Base-by-base conservation (phyloP, 2,329 filamentous ascomycete genomes). In the Sporothrix phasma region DNA sequence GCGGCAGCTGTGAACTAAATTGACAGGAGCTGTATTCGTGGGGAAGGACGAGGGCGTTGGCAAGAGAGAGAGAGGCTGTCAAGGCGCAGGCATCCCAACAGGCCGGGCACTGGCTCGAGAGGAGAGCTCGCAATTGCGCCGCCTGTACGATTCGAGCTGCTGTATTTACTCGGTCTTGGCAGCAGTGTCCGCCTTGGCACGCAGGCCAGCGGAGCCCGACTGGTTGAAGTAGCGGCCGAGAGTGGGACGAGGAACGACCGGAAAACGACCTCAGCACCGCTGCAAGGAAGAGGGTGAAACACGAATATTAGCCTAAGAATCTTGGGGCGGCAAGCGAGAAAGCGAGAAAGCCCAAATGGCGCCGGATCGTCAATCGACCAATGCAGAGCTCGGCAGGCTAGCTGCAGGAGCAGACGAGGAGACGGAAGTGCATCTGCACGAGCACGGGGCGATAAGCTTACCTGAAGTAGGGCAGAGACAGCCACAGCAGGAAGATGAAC, bases 401-500 rank as follows among this genome's bases (percentile, higher is more conserved):
- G 41, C 31, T 22, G 19, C 19, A 56, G 51, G n/a, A 7, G n/a
- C 31, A 56, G 34, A 24, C 3, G 31, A 56, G 31, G 51, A 53
- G 43, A 37, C 26, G 24, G 6, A 53, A 58, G 19, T 60, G 15
- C 8, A 13, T 34, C 10, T 37, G 11, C 34, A 37, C 11, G 34
- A 22, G 19, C 53, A 24, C 19, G 45, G 47, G 31, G n/a, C 19
- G 5, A 22, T 8, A 41, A 59, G 80, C 88, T 75, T 88, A 97
- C 93, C 83, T 82, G 82, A 95, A 97, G 77, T 90, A 84, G 76
- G 94, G 94, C 73, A 99, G 91, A 71, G 93, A 87, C 80, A 99
- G 92, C 94, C 94, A 99, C 76, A 99, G 87, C 72, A 97, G 84
- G 76, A 97, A 89, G 74, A 95, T 81, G 75, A 99, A 97, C 85